Base-by-base conservation (phyloP, 2,329 filamentous ascomycete species). In the Cercospora sp. region DNA sequence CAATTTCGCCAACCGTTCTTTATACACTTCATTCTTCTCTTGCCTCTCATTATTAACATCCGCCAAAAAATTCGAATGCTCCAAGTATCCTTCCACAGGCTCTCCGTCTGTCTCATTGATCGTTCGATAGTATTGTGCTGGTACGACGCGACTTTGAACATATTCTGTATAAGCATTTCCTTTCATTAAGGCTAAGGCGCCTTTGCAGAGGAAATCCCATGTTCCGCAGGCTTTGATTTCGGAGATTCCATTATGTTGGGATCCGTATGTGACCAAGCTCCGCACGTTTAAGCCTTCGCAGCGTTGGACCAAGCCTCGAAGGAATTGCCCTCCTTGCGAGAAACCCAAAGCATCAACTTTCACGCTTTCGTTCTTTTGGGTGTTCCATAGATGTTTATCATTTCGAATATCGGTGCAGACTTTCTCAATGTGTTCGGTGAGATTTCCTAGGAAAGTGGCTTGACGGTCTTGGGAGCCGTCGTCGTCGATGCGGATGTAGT, bases 21-120 rank as follows among this genome's bases (percentile, higher is more conserved):
- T 89, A 79, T 98, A 99, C 12, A 81, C 85, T 39, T 80, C 75
- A 75, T 93, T 97, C 86, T 96, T 96, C 64, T 82, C 69, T 60
- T 72, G 75, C 10, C 94, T 86, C 86, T 99, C 95, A 79, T 98
- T 98, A 81, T 99, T 99, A 81, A 98, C 90, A 77, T 98, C 94
- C 9, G 94, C 95, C 8, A 99, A 84, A 80, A 96, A 97, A 78
- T 94, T 94, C 74, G 91, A 95, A 77, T 88, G 79, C 72, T 89
- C 87, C 20, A 98, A 86, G 77, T 98, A 99, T 31, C 84, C 81
- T 0, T 89, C 87, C 2, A 77, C 77, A 10, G 79, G 76, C 69
- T 78, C 70, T 20, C 79, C 93, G 80, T 77, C 93, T 82, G 66
- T 83, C 79, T 69, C 65, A 87, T 85, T 80, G 2, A 80, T 87